Evolutionary conservation across 306 rosid genomes (phyloP).

Genomic region (Vicia sativa): DNA sequence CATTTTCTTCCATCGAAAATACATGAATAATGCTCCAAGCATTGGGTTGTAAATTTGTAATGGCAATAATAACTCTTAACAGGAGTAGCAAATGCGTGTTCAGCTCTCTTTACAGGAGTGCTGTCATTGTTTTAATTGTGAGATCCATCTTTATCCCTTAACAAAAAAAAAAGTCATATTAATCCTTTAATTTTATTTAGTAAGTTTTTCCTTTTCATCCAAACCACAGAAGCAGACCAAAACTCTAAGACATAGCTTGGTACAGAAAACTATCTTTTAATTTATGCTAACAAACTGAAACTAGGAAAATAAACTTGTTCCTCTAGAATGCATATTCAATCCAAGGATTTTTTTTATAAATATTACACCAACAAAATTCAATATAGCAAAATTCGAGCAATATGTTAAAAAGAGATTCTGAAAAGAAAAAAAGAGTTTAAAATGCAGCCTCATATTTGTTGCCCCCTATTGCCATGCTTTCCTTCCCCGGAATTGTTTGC

Average conservation of each 20-base stretch:
- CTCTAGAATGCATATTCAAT: not conserved
- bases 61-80: too few species aligned
- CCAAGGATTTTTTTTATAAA: not conserved
- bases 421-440: not conserved
- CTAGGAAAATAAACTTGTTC: not conserved
- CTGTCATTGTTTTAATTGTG: too few species aligned
- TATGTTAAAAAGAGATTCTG: not conserved
- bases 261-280: too few species aligned
- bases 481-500: slow-evolving; percentile 79
- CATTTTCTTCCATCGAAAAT: too few species aligned
- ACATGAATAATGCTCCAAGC: too few species aligned
- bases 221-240: not conserved
- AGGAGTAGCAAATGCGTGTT: too few species aligned
- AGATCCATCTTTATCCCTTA: too few species aligned
- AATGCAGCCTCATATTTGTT: not conserved
- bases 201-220: not conserved
- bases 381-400: not conserved
- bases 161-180: too few species aligned
- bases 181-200: too few species aligned
- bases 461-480: slow-evolving; percentile 69
- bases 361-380: not conserved
- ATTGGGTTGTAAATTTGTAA: too few species aligned
- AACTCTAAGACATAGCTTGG: not conserved
- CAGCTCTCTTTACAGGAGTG: not conserved
- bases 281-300: not conserved